Evolutionary conservation across 2,329 filamentous ascomycete genomes (phyloP).

Genomic region (Pseudocercospora macadamiae): DNA sequence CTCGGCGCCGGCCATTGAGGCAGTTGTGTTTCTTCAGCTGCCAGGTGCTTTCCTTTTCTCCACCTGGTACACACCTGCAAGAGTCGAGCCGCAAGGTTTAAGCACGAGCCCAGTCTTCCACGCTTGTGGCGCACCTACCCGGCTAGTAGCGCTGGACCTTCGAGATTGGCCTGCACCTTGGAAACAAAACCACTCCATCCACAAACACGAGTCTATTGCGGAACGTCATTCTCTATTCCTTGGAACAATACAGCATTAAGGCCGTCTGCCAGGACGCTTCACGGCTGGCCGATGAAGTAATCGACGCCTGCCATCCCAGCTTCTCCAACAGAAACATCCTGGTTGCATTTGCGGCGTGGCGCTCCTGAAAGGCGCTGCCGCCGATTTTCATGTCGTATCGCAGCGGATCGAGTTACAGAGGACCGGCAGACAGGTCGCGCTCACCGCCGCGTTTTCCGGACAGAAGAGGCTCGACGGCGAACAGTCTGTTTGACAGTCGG

Average conservation of each 20-base stretch:
- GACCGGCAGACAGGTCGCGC: conserved; percentile 64
- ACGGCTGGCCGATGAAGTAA: conserved; percentile 6
- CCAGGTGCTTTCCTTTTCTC: conserved; percentile 15
- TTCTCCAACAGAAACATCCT: conserved; percentile 9
- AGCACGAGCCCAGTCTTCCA: background rate
- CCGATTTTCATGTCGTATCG: conserved; percentile 28
- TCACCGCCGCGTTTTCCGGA: conserved; percentile 72
- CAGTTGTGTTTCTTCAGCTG: conserved; percentile 10
- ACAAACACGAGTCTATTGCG: background rate
- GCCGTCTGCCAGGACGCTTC: background rate
- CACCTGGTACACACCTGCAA: conserved; percentile 22
- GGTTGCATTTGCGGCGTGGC: conserved; percentile 9
- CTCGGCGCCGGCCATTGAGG: background rate
- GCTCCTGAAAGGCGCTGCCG: conserved; percentile 12
- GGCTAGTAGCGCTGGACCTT: conserved; percentile 11
- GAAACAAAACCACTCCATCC: conserved; percentile 7
- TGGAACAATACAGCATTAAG: background rate
- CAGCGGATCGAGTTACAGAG: conserved; percentile 27
- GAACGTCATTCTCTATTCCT: background rate
- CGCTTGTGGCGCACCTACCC: conserved; percentile 6
- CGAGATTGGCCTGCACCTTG: conserved; percentile 13
- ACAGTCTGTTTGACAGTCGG: conserved; percentile 32
- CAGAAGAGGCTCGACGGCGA: conserved; percentile 66
- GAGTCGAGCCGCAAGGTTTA: conserved; percentile 15
- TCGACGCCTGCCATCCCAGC: background rate